A percentile compares a stretch with the other conserved stretches of the same genome.
phyloP scores from a whole-genome alignment of 768 basidiomycete species.

The Calocera viscosa region DNA sequence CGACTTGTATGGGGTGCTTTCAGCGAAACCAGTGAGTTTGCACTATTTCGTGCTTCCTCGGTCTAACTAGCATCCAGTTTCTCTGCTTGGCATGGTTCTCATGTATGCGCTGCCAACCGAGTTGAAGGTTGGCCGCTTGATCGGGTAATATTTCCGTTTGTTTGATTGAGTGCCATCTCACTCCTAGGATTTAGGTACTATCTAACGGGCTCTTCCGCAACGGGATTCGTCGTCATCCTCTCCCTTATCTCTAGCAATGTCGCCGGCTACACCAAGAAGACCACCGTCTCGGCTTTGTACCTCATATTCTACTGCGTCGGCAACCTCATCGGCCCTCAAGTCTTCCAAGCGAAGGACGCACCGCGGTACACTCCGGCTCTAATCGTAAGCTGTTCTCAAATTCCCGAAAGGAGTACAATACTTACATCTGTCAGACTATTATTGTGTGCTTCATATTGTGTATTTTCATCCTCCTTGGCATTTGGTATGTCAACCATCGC shows the following conservation, averaged over 20 bases:
- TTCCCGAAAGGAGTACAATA: too few relatives aligned
- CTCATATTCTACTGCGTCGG: constrained; percentile 37
- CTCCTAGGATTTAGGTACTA: too few relatives aligned
- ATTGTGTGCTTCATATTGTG: background rate
- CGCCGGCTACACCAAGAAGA: constrained; percentile 41
- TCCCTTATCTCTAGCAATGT: constrained; percentile 38
- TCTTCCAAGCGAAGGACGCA: constrained; percentile 36
- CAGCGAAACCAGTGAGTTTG: background rate
- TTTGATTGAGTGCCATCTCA: too few relatives aligned
- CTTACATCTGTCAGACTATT: too few relatives aligned
- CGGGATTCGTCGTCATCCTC: constrained; percentile 30
- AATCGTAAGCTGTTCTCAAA: too few relatives aligned
- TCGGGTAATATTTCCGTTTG: constrained; percentile 27
- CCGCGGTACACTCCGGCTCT: constrained; percentile 41
- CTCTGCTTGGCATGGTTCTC: constrained; percentile 17
- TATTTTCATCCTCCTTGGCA: background rate
- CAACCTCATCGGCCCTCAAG: constrained; percentile 28
- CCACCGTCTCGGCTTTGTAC: constrained; percentile 36
- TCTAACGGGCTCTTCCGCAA: too few relatives aligned
- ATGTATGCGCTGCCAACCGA: constrained; percentile 38
- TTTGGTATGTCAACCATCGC: background rate
- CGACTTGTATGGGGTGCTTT: background rate
- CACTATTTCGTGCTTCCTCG: background rate
- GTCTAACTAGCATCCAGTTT: background rate
- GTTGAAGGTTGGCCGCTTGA: constrained; percentile 37